Conservation (phyloP, 768 basidiomycete species). For the Amanita subjunquillea region DNA sequence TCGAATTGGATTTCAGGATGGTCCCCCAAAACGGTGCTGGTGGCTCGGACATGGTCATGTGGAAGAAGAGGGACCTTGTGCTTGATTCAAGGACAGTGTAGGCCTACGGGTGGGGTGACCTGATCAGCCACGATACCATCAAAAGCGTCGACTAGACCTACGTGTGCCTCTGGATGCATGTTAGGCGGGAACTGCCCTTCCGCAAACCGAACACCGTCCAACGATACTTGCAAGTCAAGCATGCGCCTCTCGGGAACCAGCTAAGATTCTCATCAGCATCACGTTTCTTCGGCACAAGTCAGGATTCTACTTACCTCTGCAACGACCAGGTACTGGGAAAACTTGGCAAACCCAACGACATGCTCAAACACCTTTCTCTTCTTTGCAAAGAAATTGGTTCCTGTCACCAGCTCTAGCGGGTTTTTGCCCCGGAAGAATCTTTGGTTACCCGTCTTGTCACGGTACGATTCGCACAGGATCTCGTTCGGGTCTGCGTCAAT, state of each 20-base stretch:
- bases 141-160: conserved; percentile 17
- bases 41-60: conserved; percentile 84
- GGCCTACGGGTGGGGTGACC: conserved; percentile 33
- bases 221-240: conserved; percentile 82
- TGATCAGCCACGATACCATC: background rate
- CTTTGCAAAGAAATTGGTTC: conserved; percentile 58
- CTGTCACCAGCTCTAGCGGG: conserved; percentile 71
- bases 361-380: conserved; percentile 74
- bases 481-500: conserved; percentile 75
- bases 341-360: conserved; percentile 93
- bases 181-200: conserved; percentile 83
- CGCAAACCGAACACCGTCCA: conserved; percentile 83
- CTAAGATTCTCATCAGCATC: conserved; percentile 18
- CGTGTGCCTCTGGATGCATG: conserved; percentile 86
- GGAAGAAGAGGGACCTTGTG: conserved; percentile 89
- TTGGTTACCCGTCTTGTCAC: conserved; percentile 76
- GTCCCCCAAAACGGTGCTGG: conserved; percentile 77
- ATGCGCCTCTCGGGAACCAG: conserved; percentile 42
- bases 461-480: conserved; percentile 88
- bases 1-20: conserved; percentile 93
- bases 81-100: conserved; percentile 93
- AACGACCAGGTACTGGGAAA: conserved; percentile 92
- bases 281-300: background rate
- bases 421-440: conserved; percentile 41
- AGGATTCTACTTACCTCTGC: conserved; percentile 61